A percentile compares a stretch with the other conserved stretches of the same genome.
These are phyloP conservation scores for Tubosaeta brunneosetosa DNA, from an alignment of 768 basidiomycete species.

Conservation along the genomic window DNA sequence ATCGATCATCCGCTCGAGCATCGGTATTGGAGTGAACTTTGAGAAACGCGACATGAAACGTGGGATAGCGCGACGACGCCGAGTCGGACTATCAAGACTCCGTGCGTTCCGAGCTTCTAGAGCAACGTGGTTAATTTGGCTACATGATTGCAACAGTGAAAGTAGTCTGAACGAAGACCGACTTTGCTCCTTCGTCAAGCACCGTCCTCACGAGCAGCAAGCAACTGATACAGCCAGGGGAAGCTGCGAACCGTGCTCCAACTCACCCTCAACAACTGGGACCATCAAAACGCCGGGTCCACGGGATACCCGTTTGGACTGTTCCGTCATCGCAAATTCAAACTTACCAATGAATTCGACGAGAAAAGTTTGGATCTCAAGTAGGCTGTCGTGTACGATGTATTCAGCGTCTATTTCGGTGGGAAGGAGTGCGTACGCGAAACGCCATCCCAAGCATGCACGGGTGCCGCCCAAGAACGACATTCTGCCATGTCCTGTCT, in stretches of 20 bases:
- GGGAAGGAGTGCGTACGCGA: conserved; percentile 19
- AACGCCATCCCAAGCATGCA: conserved; percentile 30
- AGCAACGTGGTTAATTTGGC: too few species aligned
- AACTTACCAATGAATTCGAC: conserved; percentile 51
- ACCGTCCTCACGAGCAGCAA: conserved; percentile 7
- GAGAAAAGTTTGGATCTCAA: conserved; percentile 58
- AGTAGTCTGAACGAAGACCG: background rate
- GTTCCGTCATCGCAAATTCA: conserved; percentile 40
- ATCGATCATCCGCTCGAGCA: conserved; percentile 8
- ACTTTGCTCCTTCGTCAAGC: background rate
- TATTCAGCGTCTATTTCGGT: background rate
- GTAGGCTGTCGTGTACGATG: conserved; percentile 23
- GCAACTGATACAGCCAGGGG: conserved; percentile 28
- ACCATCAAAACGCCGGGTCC: conserved; percentile 31
- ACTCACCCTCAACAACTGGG: conserved; percentile 33
- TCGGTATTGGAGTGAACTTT: too few species aligned
- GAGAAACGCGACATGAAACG: too few species aligned
- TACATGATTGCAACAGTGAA: too few species aligned
- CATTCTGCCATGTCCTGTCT: conserved; percentile 18
- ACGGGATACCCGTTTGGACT: conserved; percentile 25
- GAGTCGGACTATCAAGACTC: too few species aligned
- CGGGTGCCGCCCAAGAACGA: conserved; percentile 24
- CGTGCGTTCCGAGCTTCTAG: too few species aligned
- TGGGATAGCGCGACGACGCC: too few species aligned
- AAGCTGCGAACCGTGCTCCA: conserved; percentile 28